Percentiles rank a stretch among this genome's conserved stretches.
phyloP scores from a whole-genome alignment of 768 basidiomycete genomes.

The Grammothele lineata region DNA sequence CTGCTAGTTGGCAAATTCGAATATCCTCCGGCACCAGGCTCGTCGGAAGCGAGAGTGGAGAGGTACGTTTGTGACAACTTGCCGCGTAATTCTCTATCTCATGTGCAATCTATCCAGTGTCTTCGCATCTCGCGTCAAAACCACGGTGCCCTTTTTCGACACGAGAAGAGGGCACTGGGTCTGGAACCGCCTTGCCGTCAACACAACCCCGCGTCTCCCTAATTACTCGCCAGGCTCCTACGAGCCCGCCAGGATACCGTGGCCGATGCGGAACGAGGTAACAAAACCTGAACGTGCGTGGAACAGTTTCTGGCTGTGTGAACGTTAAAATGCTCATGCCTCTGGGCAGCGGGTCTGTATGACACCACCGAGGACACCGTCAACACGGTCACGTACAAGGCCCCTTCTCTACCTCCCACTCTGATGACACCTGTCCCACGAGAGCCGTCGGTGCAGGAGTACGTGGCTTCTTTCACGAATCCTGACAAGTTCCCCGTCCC shows the following conservation, averaged over 20 bases:
- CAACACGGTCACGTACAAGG: constrained; percentile 64
- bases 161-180: constrained; percentile 50
- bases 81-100: neutral
- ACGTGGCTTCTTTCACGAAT: constrained; percentile 51
- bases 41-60: constrained; percentile 19
- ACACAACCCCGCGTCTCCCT: constrained; percentile 56
- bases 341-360: constrained; percentile 45
- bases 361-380: constrained; percentile 65
- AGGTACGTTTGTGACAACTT: too few species aligned
- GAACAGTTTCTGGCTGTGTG: too few species aligned
- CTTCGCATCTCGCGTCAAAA: constrained; percentile 70
- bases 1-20: constrained; percentile 68
- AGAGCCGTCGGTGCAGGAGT: constrained; percentile 37
- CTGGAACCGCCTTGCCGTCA: constrained; percentile 71
- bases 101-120: constrained; percentile 41
- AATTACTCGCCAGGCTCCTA: constrained; percentile 31
- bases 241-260: constrained; percentile 50
- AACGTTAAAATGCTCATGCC: constrained; percentile 8
- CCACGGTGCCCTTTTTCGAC: constrained; percentile 57
- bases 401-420: constrained; percentile 44
- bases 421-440: constrained; percentile 23
- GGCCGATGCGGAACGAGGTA: constrained; percentile 51
- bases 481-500: constrained; percentile 41
- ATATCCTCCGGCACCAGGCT: constrained; percentile 40
- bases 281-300: constrained; percentile 41